Conservation (phyloP, 2,329 filamentous ascomycete genomes). For the Colletotrichum neosansevieriae region DNA sequence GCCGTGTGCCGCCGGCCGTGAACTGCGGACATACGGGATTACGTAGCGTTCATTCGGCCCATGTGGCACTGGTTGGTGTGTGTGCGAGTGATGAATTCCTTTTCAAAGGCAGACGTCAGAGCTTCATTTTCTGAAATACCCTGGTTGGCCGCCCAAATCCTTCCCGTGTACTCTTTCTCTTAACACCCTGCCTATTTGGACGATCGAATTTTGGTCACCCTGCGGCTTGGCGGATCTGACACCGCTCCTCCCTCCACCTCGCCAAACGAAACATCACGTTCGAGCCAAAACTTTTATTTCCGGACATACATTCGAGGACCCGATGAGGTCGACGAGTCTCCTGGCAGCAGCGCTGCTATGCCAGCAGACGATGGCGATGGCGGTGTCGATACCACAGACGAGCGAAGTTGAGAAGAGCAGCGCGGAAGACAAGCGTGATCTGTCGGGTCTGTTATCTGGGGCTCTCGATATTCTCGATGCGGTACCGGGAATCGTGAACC, state of each 20-base stretch:
- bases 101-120: slow-evolving; percentile 5
- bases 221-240: slow-evolving; percentile 17
- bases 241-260: background rate
- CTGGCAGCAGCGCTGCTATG: slow-evolving; percentile 19
- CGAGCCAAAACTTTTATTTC: background rate
- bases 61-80: background rate
- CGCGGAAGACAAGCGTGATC: slow-evolving; percentile 17
- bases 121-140: slow-evolving; percentile 32
- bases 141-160: background rate
- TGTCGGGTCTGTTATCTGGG: slow-evolving; percentile 31
- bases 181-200: slow-evolving; percentile 1
- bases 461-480: slow-evolving; percentile 35
- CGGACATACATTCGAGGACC: background rate
- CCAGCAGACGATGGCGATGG: slow-evolving; percentile 22
- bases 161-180: background rate
- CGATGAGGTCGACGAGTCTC: slow-evolving; percentile 30
- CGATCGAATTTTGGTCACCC: background rate
- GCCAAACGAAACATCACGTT: slow-evolving; percentile 1
- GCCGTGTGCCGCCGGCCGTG: slow-evolving; percentile 1
- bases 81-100: background rate
- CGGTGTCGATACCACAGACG: slow-evolving; percentile 18
- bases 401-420: background rate
- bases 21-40: background rate
- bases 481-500: slow-evolving; percentile 20
- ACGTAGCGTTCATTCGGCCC: slow-evolving; percentile 10